Evolutionary conservation across 108 stramenopile genomes (phyloP).

Genomic region (Schizochytrium sp.): DNA sequence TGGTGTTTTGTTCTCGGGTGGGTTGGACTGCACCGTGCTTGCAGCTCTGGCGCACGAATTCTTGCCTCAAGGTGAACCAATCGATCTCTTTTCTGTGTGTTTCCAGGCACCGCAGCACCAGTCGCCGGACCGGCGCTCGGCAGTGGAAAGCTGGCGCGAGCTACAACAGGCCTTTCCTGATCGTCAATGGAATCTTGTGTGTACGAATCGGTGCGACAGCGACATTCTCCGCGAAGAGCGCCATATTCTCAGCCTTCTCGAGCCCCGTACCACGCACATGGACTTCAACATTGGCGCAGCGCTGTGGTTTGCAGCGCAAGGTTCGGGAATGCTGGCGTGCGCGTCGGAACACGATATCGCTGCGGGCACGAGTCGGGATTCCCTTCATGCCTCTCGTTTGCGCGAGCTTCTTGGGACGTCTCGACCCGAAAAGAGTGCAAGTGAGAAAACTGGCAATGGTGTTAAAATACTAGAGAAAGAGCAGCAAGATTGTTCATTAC

Average conservation of each 20-base stretch:
- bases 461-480: not conserved
- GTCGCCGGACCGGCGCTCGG: slow-evolving; percentile 81
- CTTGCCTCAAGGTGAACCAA: slow-evolving; percentile 42
- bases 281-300: slow-evolving; percentile 90
- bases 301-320: slow-evolving; percentile 81
- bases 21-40: slow-evolving; percentile 82
- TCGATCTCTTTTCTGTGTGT: slow-evolving; percentile 82
- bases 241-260: slow-evolving; percentile 55
- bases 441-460: not conserved
- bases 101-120: slow-evolving; percentile 42
- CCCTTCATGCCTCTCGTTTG: too few relatives aligned
- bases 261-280: slow-evolving; percentile 69
- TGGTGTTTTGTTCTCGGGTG: slow-evolving; percentile 89
- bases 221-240: slow-evolving; percentile 56
- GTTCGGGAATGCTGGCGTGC: slow-evolving; percentile 37
- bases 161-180: slow-evolving; percentile 54
- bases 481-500: not conserved
- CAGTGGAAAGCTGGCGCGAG: slow-evolving; percentile 58
- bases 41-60: slow-evolving; percentile 71
- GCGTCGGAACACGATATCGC: too few relatives aligned
- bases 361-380: too few relatives aligned
- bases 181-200: slow-evolving; percentile 59
- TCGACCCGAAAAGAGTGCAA: not conserved
- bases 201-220: slow-evolving; percentile 61
- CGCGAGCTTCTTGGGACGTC: too few relatives aligned